Evolutionary conservation across 1,284 basidiomycete species (phyloP), one percentile per base, ranked within the genome.

Genomic region (Chalciporus sp.): DNA sequence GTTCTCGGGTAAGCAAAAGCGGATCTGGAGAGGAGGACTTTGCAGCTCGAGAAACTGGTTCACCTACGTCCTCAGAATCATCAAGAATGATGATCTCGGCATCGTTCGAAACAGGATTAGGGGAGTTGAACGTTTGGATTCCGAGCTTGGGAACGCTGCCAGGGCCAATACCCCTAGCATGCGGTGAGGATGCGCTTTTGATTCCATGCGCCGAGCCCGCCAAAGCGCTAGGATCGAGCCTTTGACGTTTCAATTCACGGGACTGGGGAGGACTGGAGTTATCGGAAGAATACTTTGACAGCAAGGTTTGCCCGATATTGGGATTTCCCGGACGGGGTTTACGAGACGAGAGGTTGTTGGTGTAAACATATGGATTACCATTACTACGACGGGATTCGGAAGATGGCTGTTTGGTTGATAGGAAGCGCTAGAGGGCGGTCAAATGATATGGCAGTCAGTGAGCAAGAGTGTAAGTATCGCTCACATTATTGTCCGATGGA

Each of bases 21-120:
- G 68, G 68, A 44, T 72, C 70, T 7, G 70, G 65, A 37, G 68
- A 69, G 9, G 66, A 55, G 6, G 58, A 46, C 35, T 33, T 49
- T 4, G 29, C 14, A 17, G 12, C 4, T 49, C 57, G 60, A 53
- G 51, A 7, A 17, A 71, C 14, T 42, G 2, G 58, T 35, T 57
- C 50, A 1, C 67, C 65, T 4, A 66, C 27, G 31, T 73, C 71
- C 8, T 65, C 68, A 41, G 57, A 57, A 11, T 29, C n/a, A 14
- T 29, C 55, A 4, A 71, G 19, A 0, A 58, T 42, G 23, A 71
- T 61, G 37, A 57, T 56, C 17, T 70, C 63, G 14, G 55, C 55
- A 37, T 60, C 53, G 4, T 62, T 59, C 19, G 45, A 33, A 35
- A 48, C 8, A 29, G 26, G 41, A 52, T 57, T 42, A 12, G 54